Conservation (phyloP, 2,329 filamentous ascomycete species). For the Trichoderma breve region DNA sequence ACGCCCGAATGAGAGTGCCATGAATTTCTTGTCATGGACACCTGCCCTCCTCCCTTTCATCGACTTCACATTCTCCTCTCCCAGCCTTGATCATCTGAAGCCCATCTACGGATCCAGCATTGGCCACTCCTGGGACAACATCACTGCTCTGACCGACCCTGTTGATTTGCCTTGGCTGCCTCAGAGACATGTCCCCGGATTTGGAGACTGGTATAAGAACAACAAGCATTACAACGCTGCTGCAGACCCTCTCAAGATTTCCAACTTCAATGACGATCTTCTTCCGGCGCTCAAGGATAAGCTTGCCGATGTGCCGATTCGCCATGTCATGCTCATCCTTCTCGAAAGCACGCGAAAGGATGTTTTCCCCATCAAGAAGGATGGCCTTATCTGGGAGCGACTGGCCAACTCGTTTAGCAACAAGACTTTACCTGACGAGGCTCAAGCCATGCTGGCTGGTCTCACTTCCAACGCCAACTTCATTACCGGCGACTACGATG, state of each 20-base stretch:
- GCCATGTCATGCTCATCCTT: constrained; percentile 44
- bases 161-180: constrained; percentile 25
- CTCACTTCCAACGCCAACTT: constrained; percentile 35
- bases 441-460: constrained; percentile 29
- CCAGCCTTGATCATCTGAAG: constrained; percentile 19
- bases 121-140: constrained; percentile 25
- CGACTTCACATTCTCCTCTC: constrained; percentile 34
- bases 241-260: constrained; percentile 41
- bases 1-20: constrained; percentile 34
- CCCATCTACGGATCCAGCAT: constrained; percentile 22
- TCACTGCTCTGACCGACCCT: constrained; percentile 23
- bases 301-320: constrained; percentile 36
- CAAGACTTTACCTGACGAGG: constrained; percentile 33
- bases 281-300: constrained; percentile 29
- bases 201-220: constrained; percentile 32
- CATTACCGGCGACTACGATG: constrained; percentile 37
- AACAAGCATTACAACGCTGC: constrained; percentile 35
- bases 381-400: constrained; percentile 38
- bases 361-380: constrained; percentile 44
- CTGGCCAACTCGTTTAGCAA: constrained; percentile 34
- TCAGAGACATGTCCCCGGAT: constrained; percentile 19
- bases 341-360: constrained; percentile 46
- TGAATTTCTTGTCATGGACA: constrained; percentile 39
- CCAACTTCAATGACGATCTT: constrained; percentile 38
- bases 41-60: constrained; percentile 34